Evolutionary conservation across 2,329 filamentous ascomycete species (phyloP), one percentile per base, ranked within the genome.

Genomic region (Penicillium verrucosum): DNA sequence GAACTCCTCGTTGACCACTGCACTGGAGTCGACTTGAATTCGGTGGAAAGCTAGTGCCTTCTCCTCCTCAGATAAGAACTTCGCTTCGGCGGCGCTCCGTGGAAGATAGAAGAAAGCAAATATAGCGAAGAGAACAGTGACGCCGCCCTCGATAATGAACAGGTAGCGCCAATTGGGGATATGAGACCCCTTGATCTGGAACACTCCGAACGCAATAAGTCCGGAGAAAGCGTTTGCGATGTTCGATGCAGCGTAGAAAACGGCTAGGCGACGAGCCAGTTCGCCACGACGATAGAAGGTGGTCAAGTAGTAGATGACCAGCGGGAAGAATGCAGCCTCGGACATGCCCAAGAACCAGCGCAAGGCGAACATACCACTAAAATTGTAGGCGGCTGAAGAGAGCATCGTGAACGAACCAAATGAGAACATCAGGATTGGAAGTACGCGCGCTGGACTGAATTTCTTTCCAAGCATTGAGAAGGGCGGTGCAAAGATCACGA

Each of bases 201-300:
- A 88, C 7, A 85, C 81, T 4, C 81, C 84, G 57, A 82, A 86
- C 0, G 84, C 78, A 14, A 86, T 75, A 1, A 87, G 72, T 4
- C 84, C 84, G 0, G 81, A 81, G 64, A 88, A 88, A 2, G 85
- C 86, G 56, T 84, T 85, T 23, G 89, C 89, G 57, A 92, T 88
- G 66, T 88, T 89, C 25, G 83, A 86, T 0, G 88, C 88, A 0
- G 88, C 89, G 64, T 92, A 92, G 75, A 91, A 91, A 57, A 90
- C 76, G 36, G 87, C 87, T 1, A 90, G 77, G 3, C 88, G 83
- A 9, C 88, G 79, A 6, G 87, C 88, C 3, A 91, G 80, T 69
- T 91, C 88, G 32, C 84, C 85, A 52, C 88, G 82, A 16, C 86
- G 82, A 70, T 91, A 91, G 70, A 90, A 90, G 2, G 80, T 84